phyloP scores from a whole-genome alignment of 495 filamentous ascomycete genomes.

The Pyrenula massariospora region DNA sequence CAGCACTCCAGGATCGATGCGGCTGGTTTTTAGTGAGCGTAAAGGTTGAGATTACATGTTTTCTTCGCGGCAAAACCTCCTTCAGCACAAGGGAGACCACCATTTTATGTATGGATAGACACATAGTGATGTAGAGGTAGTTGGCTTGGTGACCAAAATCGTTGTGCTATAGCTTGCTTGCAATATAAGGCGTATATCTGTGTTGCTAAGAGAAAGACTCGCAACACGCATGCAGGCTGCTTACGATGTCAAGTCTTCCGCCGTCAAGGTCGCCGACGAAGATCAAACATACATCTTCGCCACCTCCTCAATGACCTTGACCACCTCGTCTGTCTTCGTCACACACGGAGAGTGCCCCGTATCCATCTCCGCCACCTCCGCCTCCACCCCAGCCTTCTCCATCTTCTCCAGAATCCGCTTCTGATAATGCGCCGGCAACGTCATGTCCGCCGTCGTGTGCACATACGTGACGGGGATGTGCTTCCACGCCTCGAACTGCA shows the following conservation, averaged over 20 bases:
- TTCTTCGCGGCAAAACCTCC: not conserved
- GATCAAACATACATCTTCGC: not conserved
- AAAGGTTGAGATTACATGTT: not conserved
- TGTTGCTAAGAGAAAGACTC: not conserved
- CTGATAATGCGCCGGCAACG: conserved; percentile 21
- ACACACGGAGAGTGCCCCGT: conserved; percentile 21
- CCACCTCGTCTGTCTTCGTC: conserved; percentile 11
- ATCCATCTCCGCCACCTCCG: conserved; percentile 14
- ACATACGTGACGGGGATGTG: conserved; percentile 26
- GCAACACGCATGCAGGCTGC: not conserved
- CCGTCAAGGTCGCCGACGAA: not conserved
- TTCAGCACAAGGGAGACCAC: not conserved
- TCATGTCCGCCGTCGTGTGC: conserved; percentile 4
- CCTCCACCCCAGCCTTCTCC: conserved; percentile 10
- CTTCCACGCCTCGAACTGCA: conserved; percentile 23
- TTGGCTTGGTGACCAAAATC: not conserved
- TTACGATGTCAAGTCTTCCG: not conserved
- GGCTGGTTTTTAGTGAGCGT: conserved; percentile 10
- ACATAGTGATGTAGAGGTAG: not conserved
- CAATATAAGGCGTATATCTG: not conserved
- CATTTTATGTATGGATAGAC: not conserved
- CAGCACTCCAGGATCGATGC: conserved; percentile 13
- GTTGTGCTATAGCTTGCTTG: not conserved
- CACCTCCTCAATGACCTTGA: not conserved
- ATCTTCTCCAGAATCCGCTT: conserved; percentile 20